Conservation (phyloP, 495 filamentous ascomycete species). For the Acidomyces sp. region DNA sequence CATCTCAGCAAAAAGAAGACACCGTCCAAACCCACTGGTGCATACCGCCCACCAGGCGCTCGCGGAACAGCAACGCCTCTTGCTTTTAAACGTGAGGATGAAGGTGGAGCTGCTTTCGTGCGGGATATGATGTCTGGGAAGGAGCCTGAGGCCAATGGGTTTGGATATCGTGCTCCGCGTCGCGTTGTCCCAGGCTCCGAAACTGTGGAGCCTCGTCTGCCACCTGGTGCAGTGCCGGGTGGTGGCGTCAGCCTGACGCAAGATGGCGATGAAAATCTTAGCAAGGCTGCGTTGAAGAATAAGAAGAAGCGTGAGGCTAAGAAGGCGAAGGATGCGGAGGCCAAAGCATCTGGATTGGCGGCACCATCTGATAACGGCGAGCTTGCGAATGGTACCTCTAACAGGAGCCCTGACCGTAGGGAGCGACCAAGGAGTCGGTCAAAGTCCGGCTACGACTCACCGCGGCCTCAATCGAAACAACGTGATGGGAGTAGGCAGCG, state of each 20-base stretch:
- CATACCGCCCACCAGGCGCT: slow-evolving; percentile 92
- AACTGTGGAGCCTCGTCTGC: slow-evolving; percentile 44
- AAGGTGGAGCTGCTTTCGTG: slow-evolving; percentile 81
- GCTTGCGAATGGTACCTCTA: slow-evolving; percentile 18
- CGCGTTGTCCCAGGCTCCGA: slow-evolving; percentile 72
- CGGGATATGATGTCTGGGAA: slow-evolving; percentile 58
- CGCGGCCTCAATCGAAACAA: slow-evolving; percentile 7
- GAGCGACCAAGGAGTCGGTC: slow-evolving; percentile 14
- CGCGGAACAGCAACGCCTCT: slow-evolving; percentile 77
- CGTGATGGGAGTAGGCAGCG: slow-evolving; percentile 15
- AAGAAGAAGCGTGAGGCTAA: slow-evolving; percentile 98
- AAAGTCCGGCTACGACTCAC: slow-evolving; percentile 13
- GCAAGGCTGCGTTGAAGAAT: slow-evolving; percentile 86
- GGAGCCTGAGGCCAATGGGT: slow-evolving; percentile 51
- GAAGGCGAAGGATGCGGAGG: slow-evolving; percentile 69
- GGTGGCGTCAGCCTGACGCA: slow-evolving; percentile 49
- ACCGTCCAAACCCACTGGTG: slow-evolving; percentile 85
- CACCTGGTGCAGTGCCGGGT: slow-evolving; percentile 55
- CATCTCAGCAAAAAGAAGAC: slow-evolving; percentile 80
- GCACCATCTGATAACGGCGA: slow-evolving; percentile 22
- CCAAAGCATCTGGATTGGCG: slow-evolving; percentile 35
- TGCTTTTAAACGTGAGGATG: slow-evolving; percentile 94
- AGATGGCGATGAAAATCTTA: slow-evolving; percentile 54
- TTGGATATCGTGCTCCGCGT: slow-evolving; percentile 40
- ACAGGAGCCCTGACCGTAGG: slow-evolving; percentile 51